Percentiles rank a stretch among this genome's conserved stretches.
These are phyloP conservation scores for Hamamelis virginiana DNA, from an alignment of 164 flowering plant genomes.

Conservation along the genomic window DNA sequence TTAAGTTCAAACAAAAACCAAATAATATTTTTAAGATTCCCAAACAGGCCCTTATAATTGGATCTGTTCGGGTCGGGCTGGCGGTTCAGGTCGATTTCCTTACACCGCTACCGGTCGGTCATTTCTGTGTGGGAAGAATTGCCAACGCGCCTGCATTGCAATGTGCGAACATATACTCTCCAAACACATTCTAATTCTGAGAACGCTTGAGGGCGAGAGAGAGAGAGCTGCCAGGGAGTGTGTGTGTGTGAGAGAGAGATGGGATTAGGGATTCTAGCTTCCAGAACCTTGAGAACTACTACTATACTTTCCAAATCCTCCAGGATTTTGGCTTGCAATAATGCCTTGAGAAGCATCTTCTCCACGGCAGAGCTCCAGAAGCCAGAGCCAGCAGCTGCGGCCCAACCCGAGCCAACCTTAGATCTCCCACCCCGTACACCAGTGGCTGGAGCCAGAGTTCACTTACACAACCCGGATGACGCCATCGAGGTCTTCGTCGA, in stretches of 20 bases:
- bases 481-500: slow-evolving; percentile 96
- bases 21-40: no score
- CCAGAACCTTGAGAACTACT: slow-evolving; percentile 35
- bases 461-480: slow-evolving; percentile 72
- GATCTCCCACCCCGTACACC: slow-evolving; percentile 57
- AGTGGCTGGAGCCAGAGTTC: slow-evolving; percentile 75
- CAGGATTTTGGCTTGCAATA: slow-evolving; percentile 24
- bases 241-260: slow-evolving; percentile 22
- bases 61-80: no score
- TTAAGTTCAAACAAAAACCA: no score
- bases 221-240: neutral
- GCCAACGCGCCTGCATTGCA: neutral
- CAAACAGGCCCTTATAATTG: no score
- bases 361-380: slow-evolving; percentile 72
- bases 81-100: neutral
- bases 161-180: neutral
- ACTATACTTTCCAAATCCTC: slow-evolving; percentile 20
- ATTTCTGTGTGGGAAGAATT: neutral
- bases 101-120: neutral
- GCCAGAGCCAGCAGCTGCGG: slow-evolving; percentile 56
- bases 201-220: neutral
- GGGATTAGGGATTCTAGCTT: slow-evolving; percentile 67
- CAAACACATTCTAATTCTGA: neutral
- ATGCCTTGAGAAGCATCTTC: slow-evolving; percentile 42
- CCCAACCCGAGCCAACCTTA: slow-evolving; percentile 33